Evolutionary conservation across 2,329 filamentous ascomycete species (phyloP).

Genomic region (Elsinoe ampelina): DNA sequence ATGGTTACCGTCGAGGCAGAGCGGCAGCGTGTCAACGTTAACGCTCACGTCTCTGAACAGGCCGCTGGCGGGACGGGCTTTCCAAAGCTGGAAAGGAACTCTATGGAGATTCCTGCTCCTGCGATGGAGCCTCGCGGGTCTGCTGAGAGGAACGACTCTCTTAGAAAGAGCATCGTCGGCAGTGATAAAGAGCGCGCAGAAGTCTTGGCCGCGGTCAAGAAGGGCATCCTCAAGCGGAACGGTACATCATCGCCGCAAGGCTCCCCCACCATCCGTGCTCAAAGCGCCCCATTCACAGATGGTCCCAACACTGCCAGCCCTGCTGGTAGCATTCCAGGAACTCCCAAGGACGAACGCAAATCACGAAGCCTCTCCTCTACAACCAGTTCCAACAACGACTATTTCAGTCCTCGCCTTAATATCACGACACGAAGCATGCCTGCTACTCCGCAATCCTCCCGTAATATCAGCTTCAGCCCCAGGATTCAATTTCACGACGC

Average conservation of each 20-base stretch:
- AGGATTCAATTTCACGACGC: slow-evolving; percentile 93
- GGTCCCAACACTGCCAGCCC: slow-evolving; percentile 62
- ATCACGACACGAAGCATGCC: slow-evolving; percentile 72
- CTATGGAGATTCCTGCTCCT: slow-evolving; percentile 47
- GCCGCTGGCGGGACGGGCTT: slow-evolving; percentile 67
- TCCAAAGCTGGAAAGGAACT: slow-evolving; percentile 75
- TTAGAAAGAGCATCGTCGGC: slow-evolving; percentile 79
- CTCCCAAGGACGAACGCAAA: slow-evolving; percentile 70
- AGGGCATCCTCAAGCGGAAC: slow-evolving; percentile 87
- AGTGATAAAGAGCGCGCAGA: slow-evolving; percentile 86
- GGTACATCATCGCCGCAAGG: slow-evolving; percentile 54
- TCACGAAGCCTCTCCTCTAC: slow-evolving; percentile 26
- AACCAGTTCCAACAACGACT: slow-evolving; percentile 74
- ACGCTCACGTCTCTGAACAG: slow-evolving; percentile 57
- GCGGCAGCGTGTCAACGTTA: slow-evolving; percentile 71
- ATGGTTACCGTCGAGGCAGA: slow-evolving; percentile 96
- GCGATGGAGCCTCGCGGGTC: slow-evolving; percentile 27
- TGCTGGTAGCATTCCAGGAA: slow-evolving; percentile 76
- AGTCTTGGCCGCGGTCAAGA: slow-evolving; percentile 82
- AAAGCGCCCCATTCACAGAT: slow-evolving; percentile 41
- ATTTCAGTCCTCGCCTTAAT: slow-evolving; percentile 67
- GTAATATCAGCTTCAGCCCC: slow-evolving; percentile 70
- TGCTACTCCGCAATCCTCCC: slow-evolving; percentile 59
- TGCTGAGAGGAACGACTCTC: slow-evolving; percentile 50
- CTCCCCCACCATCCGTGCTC: slow-evolving; percentile 52